phyloP scores from a whole-genome alignment of 2,329 filamentous ascomycete genomes.

The Colletotrichum sojae region DNA sequence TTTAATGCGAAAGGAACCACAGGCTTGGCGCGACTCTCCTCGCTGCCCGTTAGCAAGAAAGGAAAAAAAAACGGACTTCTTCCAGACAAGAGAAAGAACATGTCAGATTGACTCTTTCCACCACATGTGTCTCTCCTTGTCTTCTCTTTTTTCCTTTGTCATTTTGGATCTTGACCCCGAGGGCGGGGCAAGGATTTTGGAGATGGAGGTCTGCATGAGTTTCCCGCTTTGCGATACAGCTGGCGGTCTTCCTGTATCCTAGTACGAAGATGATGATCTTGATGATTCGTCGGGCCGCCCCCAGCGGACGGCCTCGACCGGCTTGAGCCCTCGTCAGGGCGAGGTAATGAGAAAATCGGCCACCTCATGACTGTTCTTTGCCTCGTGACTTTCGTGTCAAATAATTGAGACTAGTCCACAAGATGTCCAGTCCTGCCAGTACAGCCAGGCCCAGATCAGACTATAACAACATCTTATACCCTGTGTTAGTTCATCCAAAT shows the following conservation, averaged over 20 bases:
- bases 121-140: constrained; percentile 45
- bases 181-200: constrained; percentile 18
- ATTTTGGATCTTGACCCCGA: constrained; percentile 19
- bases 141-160: constrained; percentile 34
- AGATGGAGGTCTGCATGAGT: constrained; percentile 37
- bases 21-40: constrained; percentile 18
- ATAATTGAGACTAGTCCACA: too few species aligned
- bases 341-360: constrained; percentile 57
- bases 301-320: constrained; percentile 46
- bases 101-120: constrained; percentile 44
- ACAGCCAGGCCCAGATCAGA: too few species aligned
- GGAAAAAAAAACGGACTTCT: constrained; percentile 28
- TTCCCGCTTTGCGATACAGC: constrained; percentile 44
- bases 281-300: constrained; percentile 44
- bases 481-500: too few species aligned
- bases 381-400: neutral
- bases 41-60: constrained; percentile 18
- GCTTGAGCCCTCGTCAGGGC: constrained; percentile 51
- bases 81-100: constrained; percentile 18
- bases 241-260: constrained; percentile 30
- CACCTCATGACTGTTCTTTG: constrained; percentile 47
- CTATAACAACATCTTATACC: too few species aligned
- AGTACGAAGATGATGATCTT: constrained; percentile 41
- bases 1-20: constrained; percentile 20
- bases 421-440: too few species aligned